Conservation (phyloP, 495 filamentous ascomycete genomes). For the Amphirosellinia nigrospora region DNA sequence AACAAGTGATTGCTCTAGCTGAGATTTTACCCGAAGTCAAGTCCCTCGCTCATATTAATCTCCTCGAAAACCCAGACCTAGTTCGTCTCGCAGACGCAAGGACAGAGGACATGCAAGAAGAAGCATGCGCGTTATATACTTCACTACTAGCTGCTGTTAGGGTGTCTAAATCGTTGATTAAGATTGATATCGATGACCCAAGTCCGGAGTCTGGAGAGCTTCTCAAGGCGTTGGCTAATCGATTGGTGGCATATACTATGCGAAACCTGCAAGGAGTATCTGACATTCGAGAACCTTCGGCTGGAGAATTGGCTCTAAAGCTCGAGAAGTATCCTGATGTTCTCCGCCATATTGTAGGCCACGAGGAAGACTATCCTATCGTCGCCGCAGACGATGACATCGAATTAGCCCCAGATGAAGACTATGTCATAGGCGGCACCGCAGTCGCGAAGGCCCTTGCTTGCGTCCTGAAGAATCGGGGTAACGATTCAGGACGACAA, state of each 20-base stretch:
- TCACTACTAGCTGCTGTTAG: conserved; percentile 88
- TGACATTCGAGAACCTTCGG: conserved; percentile 36
- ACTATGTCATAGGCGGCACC: conserved; percentile 95
- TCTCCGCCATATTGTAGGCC: conserved; percentile 62
- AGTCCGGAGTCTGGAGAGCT: conserved; percentile 78
- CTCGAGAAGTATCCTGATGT: conserved; percentile 58
- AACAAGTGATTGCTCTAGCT: conserved; percentile 86
- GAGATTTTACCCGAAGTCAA: conserved; percentile 87
- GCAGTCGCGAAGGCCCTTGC: conserved; percentile 93
- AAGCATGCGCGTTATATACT: conserved; percentile 92
- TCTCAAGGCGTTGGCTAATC: conserved; percentile 89
- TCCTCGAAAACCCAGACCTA: conserved; percentile 82
- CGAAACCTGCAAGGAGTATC: conserved; percentile 80
- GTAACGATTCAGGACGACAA: conserved; percentile 58
- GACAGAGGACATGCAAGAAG: conserved; percentile 79
- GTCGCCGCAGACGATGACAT: conserved; percentile 63
- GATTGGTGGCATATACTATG: conserved; percentile 91
- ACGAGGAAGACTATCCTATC: conserved; percentile 64
- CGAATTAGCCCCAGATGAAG: conserved; percentile 80
- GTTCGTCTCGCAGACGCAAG: conserved; percentile 68
- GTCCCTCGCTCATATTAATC: conserved; percentile 84
- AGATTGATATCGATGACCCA: conserved; percentile 90
- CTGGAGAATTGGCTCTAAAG: conserved; percentile 41
- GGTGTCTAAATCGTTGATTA: conserved; percentile 81
- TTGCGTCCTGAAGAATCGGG: conserved; percentile 83